phyloP scores from a whole-genome alignment of 2,329 filamentous ascomycete genomes.

The Phialophora expanda region DNA sequence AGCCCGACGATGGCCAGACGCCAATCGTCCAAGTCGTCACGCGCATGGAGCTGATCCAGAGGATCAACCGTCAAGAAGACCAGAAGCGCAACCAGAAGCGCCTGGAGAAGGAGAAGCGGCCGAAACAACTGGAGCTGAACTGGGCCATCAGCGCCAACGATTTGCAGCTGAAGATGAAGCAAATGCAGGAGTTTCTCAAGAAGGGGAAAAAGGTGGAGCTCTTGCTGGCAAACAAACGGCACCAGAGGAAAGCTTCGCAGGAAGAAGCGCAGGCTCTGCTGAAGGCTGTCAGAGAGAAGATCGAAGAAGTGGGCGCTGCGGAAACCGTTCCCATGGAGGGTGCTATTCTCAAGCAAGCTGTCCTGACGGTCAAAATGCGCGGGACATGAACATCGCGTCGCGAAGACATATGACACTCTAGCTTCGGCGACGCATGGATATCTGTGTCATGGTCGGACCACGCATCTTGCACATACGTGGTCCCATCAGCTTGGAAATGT shows the following conservation, averaged over 20 bases:
- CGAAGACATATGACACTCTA: neutral
- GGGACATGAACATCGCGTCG: conserved; percentile 7
- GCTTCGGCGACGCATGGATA: neutral
- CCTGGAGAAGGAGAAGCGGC: conserved; percentile 44
- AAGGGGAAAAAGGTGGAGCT: conserved; percentile 80
- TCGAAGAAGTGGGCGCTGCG: conserved; percentile 50
- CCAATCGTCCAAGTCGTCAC: conserved; percentile 75
- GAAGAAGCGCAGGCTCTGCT: conserved; percentile 68
- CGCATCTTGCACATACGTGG: neutral
- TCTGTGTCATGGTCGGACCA: neutral
- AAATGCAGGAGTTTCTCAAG: conserved; percentile 69
- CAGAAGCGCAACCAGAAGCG: conserved; percentile 46
- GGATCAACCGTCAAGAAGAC: conserved; percentile 47
- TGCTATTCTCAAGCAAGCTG: conserved; percentile 44
- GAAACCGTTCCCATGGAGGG: conserved; percentile 52
- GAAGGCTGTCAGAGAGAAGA: conserved; percentile 53
- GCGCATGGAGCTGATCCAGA: conserved; percentile 58
- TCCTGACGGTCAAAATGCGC: conserved; percentile 33
- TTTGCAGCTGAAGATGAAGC: conserved; percentile 71
- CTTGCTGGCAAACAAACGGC: conserved; percentile 69
- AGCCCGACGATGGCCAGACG: conserved; percentile 43
- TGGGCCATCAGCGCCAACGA: conserved; percentile 84
- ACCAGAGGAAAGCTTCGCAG: conserved; percentile 62
- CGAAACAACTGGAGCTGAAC: conserved; percentile 85
- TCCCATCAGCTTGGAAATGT: neutral